Base-by-base conservation (phyloP, 768 basidiomycete species). In the Boletus vinaceobasis region DNA sequence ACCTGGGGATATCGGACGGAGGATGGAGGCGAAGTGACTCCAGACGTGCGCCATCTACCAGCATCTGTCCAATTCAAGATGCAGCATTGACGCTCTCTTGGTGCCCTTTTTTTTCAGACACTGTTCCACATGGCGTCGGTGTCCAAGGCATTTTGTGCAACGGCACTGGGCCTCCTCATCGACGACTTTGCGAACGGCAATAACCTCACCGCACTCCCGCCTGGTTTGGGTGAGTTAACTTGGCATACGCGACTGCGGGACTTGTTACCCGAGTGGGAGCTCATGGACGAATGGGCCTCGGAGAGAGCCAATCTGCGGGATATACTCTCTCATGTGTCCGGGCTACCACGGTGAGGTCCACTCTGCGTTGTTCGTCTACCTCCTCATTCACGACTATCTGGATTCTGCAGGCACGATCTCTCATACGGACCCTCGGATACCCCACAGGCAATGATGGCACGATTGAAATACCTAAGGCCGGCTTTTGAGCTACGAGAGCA, bases 261-360 rank as follows among this genome's bases (percentile, higher is more conserved):
- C 38, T 14, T 78, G 7, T 63, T 80, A 1, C 76, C 76, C 0
- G 69, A 66, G 13, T 81, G 79, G 78, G 47, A 59, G 51, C 69
- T 79, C 17, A 65, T 67, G 59, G 76, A 80, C 56, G 58, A 29
- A 8, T 75, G 72, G 70, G 74, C 77, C 0, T 72, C 63, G 15
- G 57, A 68, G 48, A 70, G 65, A 49, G 72, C 72, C 0, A 73
- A 67, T 43, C 10, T 79, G 11, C 61, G 65, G 5, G 78, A 79
- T 53, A 65, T 73, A 1, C 55, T 78, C 17, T 65, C 75, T 4
- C 78, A 78, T 27, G 65, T 73, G 10, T 71, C 75, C 31, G 79
- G 78, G 7, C 5, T 80, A 11, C 67, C 68, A 3, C 61, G 73
- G 76, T 76, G 32, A 42, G 59, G 5, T 23, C 5, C 47, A 2